Evolutionary conservation across 495 filamentous ascomycete species (phyloP).

Genomic region (Aspergillus bridgeri): DNA sequence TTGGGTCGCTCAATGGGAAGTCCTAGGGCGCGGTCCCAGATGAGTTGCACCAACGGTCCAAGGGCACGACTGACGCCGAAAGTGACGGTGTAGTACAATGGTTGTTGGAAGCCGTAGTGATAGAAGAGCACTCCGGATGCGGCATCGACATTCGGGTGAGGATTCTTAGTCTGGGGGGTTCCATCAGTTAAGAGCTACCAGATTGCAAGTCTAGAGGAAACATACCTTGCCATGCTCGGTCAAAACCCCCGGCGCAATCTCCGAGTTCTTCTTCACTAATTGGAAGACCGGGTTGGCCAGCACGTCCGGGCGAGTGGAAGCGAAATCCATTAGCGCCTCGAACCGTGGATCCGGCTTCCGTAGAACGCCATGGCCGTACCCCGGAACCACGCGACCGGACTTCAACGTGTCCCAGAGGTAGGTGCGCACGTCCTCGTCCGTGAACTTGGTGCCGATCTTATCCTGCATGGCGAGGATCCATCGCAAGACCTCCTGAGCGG

Average conservation of each 20-base stretch:
- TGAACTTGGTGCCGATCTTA: slow-evolving; percentile 72
- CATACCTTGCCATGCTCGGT: slow-evolving; percentile 83
- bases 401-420: slow-evolving; percentile 94
- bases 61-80: slow-evolving; percentile 92
- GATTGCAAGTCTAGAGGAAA: background rate
- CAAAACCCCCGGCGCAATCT: slow-evolving; percentile 80
- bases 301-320: slow-evolving; percentile 77
- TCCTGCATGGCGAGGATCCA: slow-evolving; percentile 96
- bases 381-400: slow-evolving; percentile 90
- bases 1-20: slow-evolving; percentile 98
- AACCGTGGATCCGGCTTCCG: slow-evolving; percentile 97
- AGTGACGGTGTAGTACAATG: slow-evolving; percentile 95
- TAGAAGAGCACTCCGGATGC: slow-evolving; percentile 92
- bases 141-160: slow-evolving; percentile 92
- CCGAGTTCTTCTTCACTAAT: slow-evolving; percentile 82
- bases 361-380: slow-evolving; percentile 97
- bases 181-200: background rate
- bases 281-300: slow-evolving; percentile 85
- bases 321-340: slow-evolving; percentile 95
- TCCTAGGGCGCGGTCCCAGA: slow-evolving; percentile 93
- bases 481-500: slow-evolving; percentile 94
- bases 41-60: slow-evolving; percentile 86
- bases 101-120: slow-evolving; percentile 95
- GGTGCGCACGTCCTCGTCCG: slow-evolving; percentile 70
- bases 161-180: slow-evolving; percentile 83